phyloP scores from a whole-genome alignment of 805 yeast genomes.

The Lachancea fermentati region DNA sequence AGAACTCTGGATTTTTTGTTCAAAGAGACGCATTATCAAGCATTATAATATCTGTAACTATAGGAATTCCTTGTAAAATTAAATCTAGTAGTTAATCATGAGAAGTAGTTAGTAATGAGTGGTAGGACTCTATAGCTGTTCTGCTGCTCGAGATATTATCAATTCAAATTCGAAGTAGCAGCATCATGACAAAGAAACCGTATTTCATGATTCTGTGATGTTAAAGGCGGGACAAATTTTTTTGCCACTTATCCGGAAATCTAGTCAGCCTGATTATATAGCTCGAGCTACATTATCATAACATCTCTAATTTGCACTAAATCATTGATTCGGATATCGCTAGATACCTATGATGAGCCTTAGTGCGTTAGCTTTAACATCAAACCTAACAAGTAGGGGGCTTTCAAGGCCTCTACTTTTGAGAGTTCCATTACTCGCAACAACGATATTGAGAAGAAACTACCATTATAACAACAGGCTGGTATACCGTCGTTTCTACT shows the following conservation, averaged over 20 bases:
- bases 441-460: constrained; percentile 1
- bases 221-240: background rate
- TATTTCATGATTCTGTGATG: background rate
- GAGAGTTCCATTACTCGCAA: constrained; percentile 1
- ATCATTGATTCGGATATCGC: background rate
- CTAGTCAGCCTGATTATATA: background rate
- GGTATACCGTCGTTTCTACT: constrained; percentile 12
- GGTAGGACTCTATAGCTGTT: no score
- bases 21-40: no score
- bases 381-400: background rate
- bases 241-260: background rate
- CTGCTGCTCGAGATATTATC: no score
- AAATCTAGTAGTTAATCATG: no score
- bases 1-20: no score
- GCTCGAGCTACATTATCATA: background rate
- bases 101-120: no score
- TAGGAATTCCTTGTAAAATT: no score
- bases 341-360: background rate
- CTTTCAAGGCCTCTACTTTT: background rate
- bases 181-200: no score
- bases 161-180: no score
- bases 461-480: constrained; percentile 1
- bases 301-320: background rate
- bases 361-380: background rate
- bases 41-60: no score